These are phyloP conservation scores for Erysiphe neolycopersici DNA, from an alignment of 2,329 filamentous ascomycete species.

Conservation along the genomic window DNA sequence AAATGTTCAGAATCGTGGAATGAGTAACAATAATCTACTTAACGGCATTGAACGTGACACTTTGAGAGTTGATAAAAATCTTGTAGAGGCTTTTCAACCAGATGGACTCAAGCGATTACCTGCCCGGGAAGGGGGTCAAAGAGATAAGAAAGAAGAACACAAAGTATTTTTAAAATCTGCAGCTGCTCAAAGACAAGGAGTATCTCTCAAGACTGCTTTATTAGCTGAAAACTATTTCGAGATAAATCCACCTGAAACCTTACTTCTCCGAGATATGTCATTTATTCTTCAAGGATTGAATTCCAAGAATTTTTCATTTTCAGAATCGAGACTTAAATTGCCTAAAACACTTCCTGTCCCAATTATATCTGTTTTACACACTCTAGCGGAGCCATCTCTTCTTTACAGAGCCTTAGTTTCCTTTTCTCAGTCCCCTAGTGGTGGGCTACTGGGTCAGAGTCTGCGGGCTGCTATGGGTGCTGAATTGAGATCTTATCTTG, in stretches of 20 bases:
- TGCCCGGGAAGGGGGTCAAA: conserved; percentile 11
- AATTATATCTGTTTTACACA: conserved; percentile 64
- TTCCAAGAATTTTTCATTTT: conserved; percentile 61
- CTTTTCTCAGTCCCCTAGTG: conserved; percentile 59
- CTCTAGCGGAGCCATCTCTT: conserved; percentile 77
- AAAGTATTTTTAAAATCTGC: conserved; percentile 9
- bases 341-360: conserved; percentile 60
- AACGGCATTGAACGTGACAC: conserved; percentile 8
- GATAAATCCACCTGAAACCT: conserved; percentile 34
- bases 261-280: conserved; percentile 53
- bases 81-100: conserved; percentile 24
- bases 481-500: conserved; percentile 72
- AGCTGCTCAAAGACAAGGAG: conserved; percentile 7
- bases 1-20: conserved; percentile 5
- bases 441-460: conserved; percentile 76
- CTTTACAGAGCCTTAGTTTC: conserved; percentile 56
- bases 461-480: conserved; percentile 61
- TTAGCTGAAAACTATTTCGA: conserved; percentile 29
- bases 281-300: conserved; percentile 85
- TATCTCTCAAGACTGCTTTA: conserved; percentile 23
- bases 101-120: conserved; percentile 19
- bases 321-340: conserved; percentile 42
- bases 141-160: conserved; percentile 12
- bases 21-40: conserved; percentile 1
- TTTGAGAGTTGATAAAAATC: conserved; percentile 15